Evolutionary conservation across 306 rosid genomes (phyloP), one percentile per base, ranked within the genome.

Genomic region (Begonia peltatifolia): DNA sequence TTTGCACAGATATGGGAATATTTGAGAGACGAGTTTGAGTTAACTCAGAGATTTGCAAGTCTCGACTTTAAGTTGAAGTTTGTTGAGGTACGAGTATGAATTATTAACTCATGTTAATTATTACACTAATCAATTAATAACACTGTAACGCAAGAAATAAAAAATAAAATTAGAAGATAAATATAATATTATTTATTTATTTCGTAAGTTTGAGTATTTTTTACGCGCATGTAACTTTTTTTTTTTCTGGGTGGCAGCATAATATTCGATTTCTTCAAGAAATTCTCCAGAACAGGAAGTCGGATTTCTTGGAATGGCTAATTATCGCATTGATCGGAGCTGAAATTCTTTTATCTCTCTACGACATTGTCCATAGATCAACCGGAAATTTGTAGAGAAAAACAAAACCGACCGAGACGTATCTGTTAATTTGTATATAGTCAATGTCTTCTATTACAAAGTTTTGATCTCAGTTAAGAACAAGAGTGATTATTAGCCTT

Each of bases 1-100:
- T 92, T 81, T 77, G 99, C 96, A 68, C 96, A 92, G 76, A 92
- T 92, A 73, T 92, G 99, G 99, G 99, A 92, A 68, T 92, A 79
- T 68, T 94, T 92, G 30, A 79, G 94, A 52, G 99, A 86, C 46
- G 99, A 92, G 75, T 92, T 86, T 60, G 99, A 92, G 52, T 58
- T 92, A 53, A 86, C 99, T 11, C 96, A 85, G 73, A 80, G 97
- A 76, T 90, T 90, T 53, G 88, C 96, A 17, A 92, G 93, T 78
- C 93, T 86, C 42, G 99, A 92, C 63, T 92, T 86, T 68, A 92
- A 92, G 82, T 77, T 92, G 83, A 92, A 92, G 73, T 92, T 92
- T 66, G 99, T 92, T 66, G 99, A 92, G 99, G 99, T 77, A 50
- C 13, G 12, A 14, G 8, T 55, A 9, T 46, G 2, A 30, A 7